Evolutionary conservation across 768 basidiomycete species (phyloP).

Genomic region (Lactarius psammicola): DNA sequence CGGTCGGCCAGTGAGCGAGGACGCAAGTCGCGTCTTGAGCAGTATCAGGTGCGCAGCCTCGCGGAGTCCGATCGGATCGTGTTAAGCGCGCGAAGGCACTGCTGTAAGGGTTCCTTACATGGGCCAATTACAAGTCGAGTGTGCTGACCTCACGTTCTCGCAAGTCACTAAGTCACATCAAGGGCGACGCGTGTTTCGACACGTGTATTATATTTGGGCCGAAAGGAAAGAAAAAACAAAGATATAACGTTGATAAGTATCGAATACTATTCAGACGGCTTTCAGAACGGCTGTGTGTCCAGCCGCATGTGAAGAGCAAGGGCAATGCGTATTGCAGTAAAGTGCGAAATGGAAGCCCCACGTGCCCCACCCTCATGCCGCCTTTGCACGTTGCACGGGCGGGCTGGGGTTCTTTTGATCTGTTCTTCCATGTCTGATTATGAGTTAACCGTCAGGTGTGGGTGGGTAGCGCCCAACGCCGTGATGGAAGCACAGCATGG

Average conservation of each 20-base stretch:
- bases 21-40: too few relatives aligned
- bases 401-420: not conserved
- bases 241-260: too few relatives aligned
- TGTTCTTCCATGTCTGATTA: not conserved
- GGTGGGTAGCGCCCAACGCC: not conserved
- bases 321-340: not conserved
- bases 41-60: not conserved
- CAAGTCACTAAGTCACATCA: not conserved
- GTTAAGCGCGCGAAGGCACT: not conserved
- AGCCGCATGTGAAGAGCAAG: not conserved
- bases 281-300: not conserved
- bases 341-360: not conserved
- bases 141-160: not conserved
- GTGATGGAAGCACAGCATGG: not conserved
- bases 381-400: not conserved
- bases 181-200: not conserved
- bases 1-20: too few relatives aligned
- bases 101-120: not conserved
- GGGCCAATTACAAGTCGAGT: not conserved
- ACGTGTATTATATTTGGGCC: not conserved
- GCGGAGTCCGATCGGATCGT: not conserved
- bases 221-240: not conserved
- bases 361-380: not conserved
- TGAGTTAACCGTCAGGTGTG: not conserved
- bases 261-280: not conserved